A percentile compares a stretch with the other conserved stretches of the same genome.
Evolutionary conservation across 805 yeast genomes (phyloP).

Genomic region (Candida ponderosae): DNA sequence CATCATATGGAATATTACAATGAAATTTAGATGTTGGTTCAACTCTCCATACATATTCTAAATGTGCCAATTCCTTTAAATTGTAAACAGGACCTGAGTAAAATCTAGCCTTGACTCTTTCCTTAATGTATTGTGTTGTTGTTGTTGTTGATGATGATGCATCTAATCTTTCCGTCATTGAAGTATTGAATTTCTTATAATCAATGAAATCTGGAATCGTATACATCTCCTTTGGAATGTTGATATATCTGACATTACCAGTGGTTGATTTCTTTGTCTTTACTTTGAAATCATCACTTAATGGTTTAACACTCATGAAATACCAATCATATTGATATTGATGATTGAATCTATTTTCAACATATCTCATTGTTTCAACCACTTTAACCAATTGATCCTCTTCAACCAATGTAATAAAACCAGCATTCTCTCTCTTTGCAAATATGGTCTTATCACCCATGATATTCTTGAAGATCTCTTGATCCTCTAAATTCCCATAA

Average conservation of each 20-base stretch:
- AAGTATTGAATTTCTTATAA: too few relatives aligned
- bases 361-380: neutral
- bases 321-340: slow-evolving; percentile 67
- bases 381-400: neutral
- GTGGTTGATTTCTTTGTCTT: neutral
- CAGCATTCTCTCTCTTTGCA: neutral
- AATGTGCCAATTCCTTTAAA: neutral
- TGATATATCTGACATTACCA: neutral
- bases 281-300: slow-evolving; percentile 17
- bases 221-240: too few relatives aligned
- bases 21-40: neutral
- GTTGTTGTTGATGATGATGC: too few relatives aligned
- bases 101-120: neutral
- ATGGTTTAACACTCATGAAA: slow-evolving; percentile 64
- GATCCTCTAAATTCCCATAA: neutral
- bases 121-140: too few relatives aligned
- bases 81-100: neutral
- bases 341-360: slow-evolving; percentile 57
- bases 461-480: too few relatives aligned
- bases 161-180: neutral
- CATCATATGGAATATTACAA: neutral
- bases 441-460: neutral
- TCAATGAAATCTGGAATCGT: neutral
- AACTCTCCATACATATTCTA: neutral
- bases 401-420: neutral